Base-by-base conservation (phyloP, 805 yeast species). In the Candida railenensis region DNA sequence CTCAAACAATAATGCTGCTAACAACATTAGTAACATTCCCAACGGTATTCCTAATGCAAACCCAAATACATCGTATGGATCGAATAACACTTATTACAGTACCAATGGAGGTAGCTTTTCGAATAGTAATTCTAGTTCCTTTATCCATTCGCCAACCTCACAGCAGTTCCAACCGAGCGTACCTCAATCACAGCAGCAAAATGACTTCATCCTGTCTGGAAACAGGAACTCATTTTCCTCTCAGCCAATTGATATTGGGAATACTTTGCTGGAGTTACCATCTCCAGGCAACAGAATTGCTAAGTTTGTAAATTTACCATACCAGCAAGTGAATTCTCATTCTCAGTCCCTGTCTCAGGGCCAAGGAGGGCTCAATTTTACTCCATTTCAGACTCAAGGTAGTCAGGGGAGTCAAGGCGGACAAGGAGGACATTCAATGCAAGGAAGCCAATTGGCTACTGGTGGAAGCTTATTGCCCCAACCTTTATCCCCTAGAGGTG, bases 191-290 rank as follows among this genome's bases (percentile, higher is more conserved):
- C 25, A 30, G 19, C 34, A 32, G 15, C 25, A 19, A 32, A 37
- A 30, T 33, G 40, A 40, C 16, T 22, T 47, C 40, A 20, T 46
- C 11, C 46, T 46, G 8, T 11, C 45, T 39, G 42, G 34, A 14
- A 15, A 15, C 7, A 39, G 34, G 21, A 20, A 28, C 32, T 21
- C 32, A 11, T 22, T 39, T 11, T 39, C 47, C 12, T 43, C 57
- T 14, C 49, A 51, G 36, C 56, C 58, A 11, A 53, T 53, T 36
- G 55, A 51, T 42, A 53, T 53, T 37, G 45, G 48, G 19, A 28
- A 42, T 4, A 38, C 34, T 16, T 30, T 46, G n/a, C n/a, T 43
- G 19, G 44, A 25, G 39, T 41, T 44, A 33, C 22, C 39, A 34
- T 36, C 43, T 4, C 36, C 40, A 3, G 44, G 39, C 43, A 50